These are phyloP conservation scores for Candida odintsovae DNA, from an alignment of 805 yeast genomes.

Conservation along the genomic window DNA sequence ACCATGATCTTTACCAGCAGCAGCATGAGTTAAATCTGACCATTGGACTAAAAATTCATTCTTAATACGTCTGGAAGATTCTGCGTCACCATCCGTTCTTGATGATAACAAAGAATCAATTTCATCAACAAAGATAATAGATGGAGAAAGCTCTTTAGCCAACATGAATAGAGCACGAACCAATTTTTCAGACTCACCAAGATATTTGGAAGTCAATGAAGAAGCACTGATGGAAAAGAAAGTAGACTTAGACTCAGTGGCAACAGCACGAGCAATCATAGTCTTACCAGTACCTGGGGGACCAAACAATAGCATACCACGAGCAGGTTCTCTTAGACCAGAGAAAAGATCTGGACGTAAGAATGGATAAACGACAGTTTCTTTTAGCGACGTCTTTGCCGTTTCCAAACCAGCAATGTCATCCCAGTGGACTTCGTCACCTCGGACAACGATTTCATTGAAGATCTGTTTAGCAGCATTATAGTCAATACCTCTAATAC, in stretches of 20 bases:
- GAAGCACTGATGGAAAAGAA: constrained; percentile 91
- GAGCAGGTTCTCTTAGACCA: constrained; percentile 90
- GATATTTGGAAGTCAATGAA: constrained; percentile 70
- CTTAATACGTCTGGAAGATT: constrained; percentile 84
- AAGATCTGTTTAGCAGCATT: constrained; percentile 77
- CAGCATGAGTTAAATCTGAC: constrained; percentile 88
- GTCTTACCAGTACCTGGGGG: constrained; percentile 99
- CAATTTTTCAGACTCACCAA: constrained; percentile 90
- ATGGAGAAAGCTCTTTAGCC: constrained; percentile 85
- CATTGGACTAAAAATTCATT: constrained; percentile 93
- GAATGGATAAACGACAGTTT: constrained; percentile 95
- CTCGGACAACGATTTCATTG: constrained; percentile 83
- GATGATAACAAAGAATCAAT: constrained; percentile 86
- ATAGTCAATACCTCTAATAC: constrained; percentile 65
- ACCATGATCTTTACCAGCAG: constrained; percentile 48
- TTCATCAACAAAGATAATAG: constrained; percentile 94
- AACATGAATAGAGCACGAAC: constrained; percentile 83
- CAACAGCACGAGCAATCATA: constrained; percentile 96
- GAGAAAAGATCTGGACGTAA: constrained; percentile 87
- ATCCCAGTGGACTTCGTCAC: constrained; percentile 93
- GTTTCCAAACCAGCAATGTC: constrained; percentile 90
- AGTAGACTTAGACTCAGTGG: constrained; percentile 91
- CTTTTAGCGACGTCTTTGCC: constrained; percentile 86
- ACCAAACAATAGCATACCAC: constrained; percentile 94
- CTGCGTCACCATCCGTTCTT: constrained; percentile 78